phyloP scores from a whole-genome alignment of 2,329 filamentous ascomycete species.

The Pleomassaria siparia region DNA sequence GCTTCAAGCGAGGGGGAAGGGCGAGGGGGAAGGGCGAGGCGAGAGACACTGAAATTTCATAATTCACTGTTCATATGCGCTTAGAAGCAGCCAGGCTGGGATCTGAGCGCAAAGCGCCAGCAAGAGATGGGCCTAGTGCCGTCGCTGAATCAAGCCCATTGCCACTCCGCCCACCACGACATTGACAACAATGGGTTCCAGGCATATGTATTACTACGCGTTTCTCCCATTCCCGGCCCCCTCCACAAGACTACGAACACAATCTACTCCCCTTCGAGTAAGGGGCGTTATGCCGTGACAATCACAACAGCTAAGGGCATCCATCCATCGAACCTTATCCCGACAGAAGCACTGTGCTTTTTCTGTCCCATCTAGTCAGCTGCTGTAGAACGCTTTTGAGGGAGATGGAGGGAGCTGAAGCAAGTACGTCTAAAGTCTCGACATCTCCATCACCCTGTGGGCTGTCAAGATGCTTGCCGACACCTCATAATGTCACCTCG shows the following conservation, averaged over 20 bases:
- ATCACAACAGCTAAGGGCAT: not conserved
- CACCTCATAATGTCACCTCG: slow-evolving; percentile 3
- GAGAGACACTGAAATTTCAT: too few species aligned
- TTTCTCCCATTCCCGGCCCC: not conserved
- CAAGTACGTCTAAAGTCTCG: slow-evolving; percentile 2
- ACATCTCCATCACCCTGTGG: not conserved
- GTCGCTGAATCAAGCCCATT: too few species aligned
- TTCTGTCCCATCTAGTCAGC: not conserved
- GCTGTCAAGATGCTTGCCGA: not conserved
- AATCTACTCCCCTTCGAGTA: not conserved
- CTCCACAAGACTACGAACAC: not conserved
- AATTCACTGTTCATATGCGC: too few species aligned
- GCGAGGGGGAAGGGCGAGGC: too few species aligned
- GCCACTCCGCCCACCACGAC: too few species aligned
- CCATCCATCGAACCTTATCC: not conserved
- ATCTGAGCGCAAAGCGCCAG: too few species aligned
- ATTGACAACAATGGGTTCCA: too few species aligned
- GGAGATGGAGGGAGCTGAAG: slow-evolving; percentile 11
- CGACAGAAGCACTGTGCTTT: not conserved
- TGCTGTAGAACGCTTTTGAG: slow-evolving; percentile 9
- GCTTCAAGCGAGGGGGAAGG: too few species aligned
- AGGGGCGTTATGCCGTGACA: not conserved
- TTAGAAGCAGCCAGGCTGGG: too few species aligned
- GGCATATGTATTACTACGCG: too few species aligned
- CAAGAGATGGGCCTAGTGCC: too few species aligned